Base-by-base conservation (phyloP, 495 filamentous ascomycete genomes). In the Hypomontagnella monticulosa region DNA sequence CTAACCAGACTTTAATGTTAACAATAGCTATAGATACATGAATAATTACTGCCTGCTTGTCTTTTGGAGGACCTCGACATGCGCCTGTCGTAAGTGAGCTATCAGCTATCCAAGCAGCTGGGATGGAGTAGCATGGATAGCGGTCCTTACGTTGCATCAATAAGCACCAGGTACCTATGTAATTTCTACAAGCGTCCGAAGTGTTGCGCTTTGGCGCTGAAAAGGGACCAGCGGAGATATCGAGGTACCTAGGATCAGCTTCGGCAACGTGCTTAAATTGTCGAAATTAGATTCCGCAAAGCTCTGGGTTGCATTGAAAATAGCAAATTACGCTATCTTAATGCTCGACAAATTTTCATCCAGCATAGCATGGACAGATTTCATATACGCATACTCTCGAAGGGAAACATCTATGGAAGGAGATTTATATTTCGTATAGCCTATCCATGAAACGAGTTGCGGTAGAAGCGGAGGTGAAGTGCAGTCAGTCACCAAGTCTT, bases 291-390 rank as follows among this genome's bases (percentile, higher is more conserved):
- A 41, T 57, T 52, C 44, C 52, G 30, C 46, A 64, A 55, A 56
- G 41, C 14, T 41, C 20, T 38, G 55, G 41, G 33, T 20, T 42
- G 67, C 67, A 70, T 70, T 69, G 52, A 70, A 64, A 57, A 54
- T 44, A 61, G 62, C 36, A 70, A 70, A 70, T 70, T 70, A 37
- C 57, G 57, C 67, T 37, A 61, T 66, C 19, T 66, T 57, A 50
- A 54, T 58, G 61, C 47, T 55, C 37, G 16, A 49, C 37, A 36
- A 54, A 32, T 51, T 37, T 65, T 63, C 63, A 53, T 59, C 41
- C 23, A 27, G 52, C 36, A 41, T 51, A 42, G n/a, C n/a, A n/a
- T n/a, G n/a, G n/a, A n/a, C n/a, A n/a, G n/a, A n/a, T n/a, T n/a
- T 36, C 23, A 32, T 55, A 27, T 18, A 53, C 40, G 19, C n/a